These are phyloP conservation scores for Toxicodendron radicans DNA, from an alignment of 345 rosid genomes.

Conservation along the genomic window DNA sequence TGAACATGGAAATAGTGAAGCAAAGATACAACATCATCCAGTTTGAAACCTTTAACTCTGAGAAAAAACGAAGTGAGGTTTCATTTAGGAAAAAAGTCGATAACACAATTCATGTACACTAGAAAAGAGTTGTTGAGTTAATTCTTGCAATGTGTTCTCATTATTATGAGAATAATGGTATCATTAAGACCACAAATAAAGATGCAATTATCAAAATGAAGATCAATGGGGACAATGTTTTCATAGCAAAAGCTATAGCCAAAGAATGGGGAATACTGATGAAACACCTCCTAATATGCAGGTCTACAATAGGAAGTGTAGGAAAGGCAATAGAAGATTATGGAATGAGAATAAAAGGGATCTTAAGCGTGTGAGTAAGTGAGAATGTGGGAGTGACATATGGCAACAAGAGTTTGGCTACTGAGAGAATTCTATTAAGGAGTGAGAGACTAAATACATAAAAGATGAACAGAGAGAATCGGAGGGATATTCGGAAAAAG, in stretches of 20 bases:
- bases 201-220: constrained; percentile 33
- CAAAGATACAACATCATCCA: constrained; percentile 32
- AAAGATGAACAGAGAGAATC: too few relatives aligned
- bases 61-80: constrained; percentile 63
- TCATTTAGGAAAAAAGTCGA: constrained; percentile 36
- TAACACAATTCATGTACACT: constrained; percentile 48
- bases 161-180: constrained; percentile 39
- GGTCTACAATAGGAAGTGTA: too few relatives aligned
- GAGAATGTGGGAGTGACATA: too few relatives aligned
- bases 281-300: too few relatives aligned
- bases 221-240: constrained; percentile 71
- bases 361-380: too few relatives aligned
- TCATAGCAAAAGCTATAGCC: constrained; percentile 74
- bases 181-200: constrained; percentile 30
- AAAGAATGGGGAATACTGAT: constrained; percentile 58
- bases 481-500: too few relatives aligned
- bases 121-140: constrained; percentile 75
- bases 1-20: constrained; percentile 52
- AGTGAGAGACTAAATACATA: too few relatives aligned
- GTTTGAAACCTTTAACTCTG: constrained; percentile 59
- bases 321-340: too few relatives aligned
- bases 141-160: constrained; percentile 51
- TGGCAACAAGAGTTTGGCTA: too few relatives aligned
- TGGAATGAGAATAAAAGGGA: too few relatives aligned
- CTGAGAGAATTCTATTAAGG: too few relatives aligned